Evolutionary conservation across 2,329 filamentous ascomycete species (phyloP), one percentile per base, ranked within the genome.

Genomic region (Rhinocladiella similis): DNA sequence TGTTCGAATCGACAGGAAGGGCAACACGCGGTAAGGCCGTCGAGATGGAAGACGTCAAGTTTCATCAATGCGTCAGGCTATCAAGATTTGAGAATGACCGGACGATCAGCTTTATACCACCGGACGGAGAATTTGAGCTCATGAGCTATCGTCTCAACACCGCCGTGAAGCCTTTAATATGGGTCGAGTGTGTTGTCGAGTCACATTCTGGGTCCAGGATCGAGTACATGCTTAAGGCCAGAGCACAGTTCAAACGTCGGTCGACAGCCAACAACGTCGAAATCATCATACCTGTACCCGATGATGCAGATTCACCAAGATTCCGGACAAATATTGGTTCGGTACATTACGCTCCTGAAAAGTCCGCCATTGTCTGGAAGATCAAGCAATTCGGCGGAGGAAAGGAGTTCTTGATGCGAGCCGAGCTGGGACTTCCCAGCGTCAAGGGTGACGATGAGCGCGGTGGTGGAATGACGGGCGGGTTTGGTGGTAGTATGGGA

Each of bases 1-100:
- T 99, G 94, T 99, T 99, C 70, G 94, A 99, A 77, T 96, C 91
- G 3, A 99, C 94, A 0, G 94, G 94, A 25, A 84, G 94, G 60
- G 91, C 93, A 14, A 97, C 93, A 39, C 81, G 94, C 68, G 94
- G 94, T 59, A 99, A 99, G 76, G 90, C 94, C 9, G 94, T 99
- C 62, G 94, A 99, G 77, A 99, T 99, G 94, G 94, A 99, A 70
- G 94, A 99, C 67, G 94, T 99, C 75, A 99, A 99, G 70, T 99
- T 99, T 75, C 94, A 99, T 76, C 94, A 99, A 74, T 99, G 94
- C 70, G 94, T 99, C 63, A 86, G 94, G 61, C 82, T 99, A 63
- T 95, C 91, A 47, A 85, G 94, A 64, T 99, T 99, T 76, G 94
- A 99, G 75, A 99, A 97, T 75, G 94, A 99, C 78, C 83, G 94